A percentile compares a stretch with the other conserved stretches of the same genome.
phyloP scores from a whole-genome alignment of 345 rosid species.

The Aquilaria malaccensis region DNA sequence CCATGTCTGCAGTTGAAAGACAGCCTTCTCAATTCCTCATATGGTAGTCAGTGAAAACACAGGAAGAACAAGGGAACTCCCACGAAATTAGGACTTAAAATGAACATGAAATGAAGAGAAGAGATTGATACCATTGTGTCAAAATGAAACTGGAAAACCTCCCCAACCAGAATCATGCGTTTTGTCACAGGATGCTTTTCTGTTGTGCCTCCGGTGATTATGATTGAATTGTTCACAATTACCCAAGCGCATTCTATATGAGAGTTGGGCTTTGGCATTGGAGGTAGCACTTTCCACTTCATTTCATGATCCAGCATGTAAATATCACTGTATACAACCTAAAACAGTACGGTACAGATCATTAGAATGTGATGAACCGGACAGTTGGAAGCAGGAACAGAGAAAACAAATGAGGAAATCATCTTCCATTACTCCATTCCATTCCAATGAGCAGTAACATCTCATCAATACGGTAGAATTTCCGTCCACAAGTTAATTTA shows the following conservation, averaged over 20 bases:
- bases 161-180: slow-evolving; percentile 75
- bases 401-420: not conserved
- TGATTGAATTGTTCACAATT: slow-evolving; percentile 61
- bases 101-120: not conserved
- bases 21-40: not conserved
- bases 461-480: no score
- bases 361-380: not conserved
- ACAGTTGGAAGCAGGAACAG: not conserved
- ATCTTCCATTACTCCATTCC: not conserved
- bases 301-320: slow-evolving; percentile 69
- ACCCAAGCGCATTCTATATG: slow-evolving; percentile 85
- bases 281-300: slow-evolving; percentile 65
- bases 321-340: slow-evolving; percentile 71
- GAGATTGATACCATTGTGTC: slow-evolving; percentile 40
- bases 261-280: slow-evolving; percentile 81
- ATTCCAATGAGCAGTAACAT: no score
- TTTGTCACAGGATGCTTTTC: slow-evolving; percentile 78
- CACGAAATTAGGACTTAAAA: not conserved
- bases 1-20: slow-evolving; percentile 51
- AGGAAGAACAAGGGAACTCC: not conserved
- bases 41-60: slow-evolving; percentile 1
- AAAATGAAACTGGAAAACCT: slow-evolving; percentile 60
- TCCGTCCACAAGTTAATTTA: no score
- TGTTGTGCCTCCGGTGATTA: slow-evolving; percentile 71
- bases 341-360: slow-evolving; percentile 11